Evolutionary conservation across 2,329 filamentous ascomycete genomes (phyloP), one percentile per base, ranked within the genome.

Genomic region (Stemphylium vesicarium): DNA sequence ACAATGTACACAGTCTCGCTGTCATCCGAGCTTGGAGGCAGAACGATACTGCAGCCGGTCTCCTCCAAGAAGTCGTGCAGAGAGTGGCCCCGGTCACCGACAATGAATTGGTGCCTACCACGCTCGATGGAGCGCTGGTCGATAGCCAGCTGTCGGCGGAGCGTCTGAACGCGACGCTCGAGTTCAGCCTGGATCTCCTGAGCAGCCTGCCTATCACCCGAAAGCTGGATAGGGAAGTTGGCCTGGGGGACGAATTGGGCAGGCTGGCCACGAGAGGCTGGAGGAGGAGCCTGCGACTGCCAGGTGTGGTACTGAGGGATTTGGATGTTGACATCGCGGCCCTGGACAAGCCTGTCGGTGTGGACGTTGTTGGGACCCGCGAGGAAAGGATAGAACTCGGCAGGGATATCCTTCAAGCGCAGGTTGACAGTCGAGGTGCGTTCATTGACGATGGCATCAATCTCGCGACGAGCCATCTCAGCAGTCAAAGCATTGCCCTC

Each of bases 351-450:
- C 33, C 84, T 83, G 61, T 85, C 82, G 50, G 91, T 78, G 45
- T 86, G 80, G 41, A 84, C 80, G 72, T 92, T 91, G 73, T 89
- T 85, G 9, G 88, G 86, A 43, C 92, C 92, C 20, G 92, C 89
- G 75, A 99, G 88, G 81, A 99, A 99, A 47, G 94, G 94, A 78
- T 95, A 99, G 77, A 95, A 96, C 73, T 96, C 92, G 22, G 92
- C 85, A 7, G 95, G 93, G 56, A 99, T 89, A 43, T 88, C 87
- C 75, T 88, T 91, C 62, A 99, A 78, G 66, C 90, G 91, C 53
- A 92, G 84, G 78, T 86, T 95, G 70, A 93, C 85, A 65, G 89
- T 94, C 50, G 91, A 89, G 48, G 90, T 88, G 59, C 92, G 88
- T 77, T 97, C 92, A 66, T 89, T 89, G 51, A 91, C 92, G 72